phyloP scores from a whole-genome alignment of 1,284 basidiomycete species.

The Earliella scabrosa region DNA sequence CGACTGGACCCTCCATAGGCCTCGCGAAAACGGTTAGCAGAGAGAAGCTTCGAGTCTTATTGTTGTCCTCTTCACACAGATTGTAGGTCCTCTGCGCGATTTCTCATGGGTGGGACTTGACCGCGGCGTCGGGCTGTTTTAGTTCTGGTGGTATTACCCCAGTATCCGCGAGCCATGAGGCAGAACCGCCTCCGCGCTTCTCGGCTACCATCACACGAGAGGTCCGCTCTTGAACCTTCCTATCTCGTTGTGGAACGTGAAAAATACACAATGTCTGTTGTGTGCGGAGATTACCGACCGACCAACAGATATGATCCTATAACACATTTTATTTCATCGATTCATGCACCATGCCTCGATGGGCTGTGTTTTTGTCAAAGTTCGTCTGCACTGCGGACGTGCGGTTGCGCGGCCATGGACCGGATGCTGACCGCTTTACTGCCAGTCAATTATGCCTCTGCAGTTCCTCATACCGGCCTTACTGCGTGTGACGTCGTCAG shows the following conservation, averaged over 20 bases:
- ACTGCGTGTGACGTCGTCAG: constrained; percentile 35
- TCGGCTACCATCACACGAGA: neutral
- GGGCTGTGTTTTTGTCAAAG: no score
- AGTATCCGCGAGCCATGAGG: neutral
- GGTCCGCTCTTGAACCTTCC: neutral
- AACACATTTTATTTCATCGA: no score
- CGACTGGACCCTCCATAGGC: no score
- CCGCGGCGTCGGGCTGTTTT: neutral
- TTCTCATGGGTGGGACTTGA: neutral
- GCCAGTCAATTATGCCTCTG: constrained; percentile 72
- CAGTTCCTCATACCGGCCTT: constrained; percentile 56
- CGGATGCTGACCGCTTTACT: constrained; percentile 6
- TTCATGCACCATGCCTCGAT: no score
- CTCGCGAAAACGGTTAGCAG: neutral
- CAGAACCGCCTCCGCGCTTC: neutral
- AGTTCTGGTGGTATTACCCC: neutral
- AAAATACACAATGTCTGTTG: no score
- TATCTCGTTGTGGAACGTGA: neutral
- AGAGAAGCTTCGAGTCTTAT: neutral
- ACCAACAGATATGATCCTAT: no score
- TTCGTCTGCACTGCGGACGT: neutral
- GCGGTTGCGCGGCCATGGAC: neutral
- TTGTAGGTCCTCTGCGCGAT: neutral
- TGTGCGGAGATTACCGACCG: no score
- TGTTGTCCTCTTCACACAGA: neutral